phyloP scores from a whole-genome alignment of 2,329 filamentous ascomycete genomes.

The Neopestalotiopsis rosae region DNA sequence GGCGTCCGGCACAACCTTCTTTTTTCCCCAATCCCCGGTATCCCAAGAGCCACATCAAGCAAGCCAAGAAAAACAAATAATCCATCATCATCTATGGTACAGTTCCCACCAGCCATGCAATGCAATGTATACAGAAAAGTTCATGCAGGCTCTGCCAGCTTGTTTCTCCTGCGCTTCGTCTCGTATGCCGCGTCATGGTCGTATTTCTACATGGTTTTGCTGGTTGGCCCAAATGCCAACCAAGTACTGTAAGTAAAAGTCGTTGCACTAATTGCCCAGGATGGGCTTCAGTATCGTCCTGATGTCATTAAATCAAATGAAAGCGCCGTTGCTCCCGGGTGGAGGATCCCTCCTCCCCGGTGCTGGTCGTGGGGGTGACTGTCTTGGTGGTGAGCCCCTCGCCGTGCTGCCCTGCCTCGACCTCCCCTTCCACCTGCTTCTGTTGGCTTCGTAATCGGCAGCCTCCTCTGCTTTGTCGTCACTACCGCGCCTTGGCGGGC shows the following conservation, averaged over 20 bases:
- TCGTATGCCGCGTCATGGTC: slow-evolving; percentile 9
- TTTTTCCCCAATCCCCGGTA: neutral
- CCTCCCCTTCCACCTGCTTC: slow-evolving; percentile 32
- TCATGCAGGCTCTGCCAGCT: neutral
- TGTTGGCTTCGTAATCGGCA: slow-evolving; percentile 32
- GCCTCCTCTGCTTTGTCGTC: slow-evolving; percentile 35
- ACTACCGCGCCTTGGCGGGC: slow-evolving; percentile 38
- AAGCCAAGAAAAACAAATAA: neutral
- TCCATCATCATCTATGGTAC: slow-evolving; percentile 4
- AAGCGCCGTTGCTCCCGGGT: slow-evolving; percentile 24
- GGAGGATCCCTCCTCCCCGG: slow-evolving; percentile 12
- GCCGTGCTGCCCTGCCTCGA: slow-evolving; percentile 27
- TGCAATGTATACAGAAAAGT: neutral
- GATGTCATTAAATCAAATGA: slow-evolving; percentile 12
- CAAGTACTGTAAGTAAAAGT: neutral
- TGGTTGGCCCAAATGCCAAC: neutral
- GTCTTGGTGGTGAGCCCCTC: slow-evolving; percentile 28
- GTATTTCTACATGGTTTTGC: neutral
- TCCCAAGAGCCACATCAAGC: neutral
- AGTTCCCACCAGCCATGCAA: slow-evolving; percentile 4
- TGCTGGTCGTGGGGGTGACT: slow-evolving; percentile 24
- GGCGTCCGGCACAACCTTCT: neutral
- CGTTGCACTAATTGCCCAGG: neutral
- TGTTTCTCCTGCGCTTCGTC: slow-evolving; percentile 2
- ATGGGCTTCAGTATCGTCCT: neutral